Evolutionary conservation across 495 filamentous ascomycete genomes (phyloP), one percentile per base, ranked within the genome.

Genomic region (Massariosphaeria phaeospora): DNA sequence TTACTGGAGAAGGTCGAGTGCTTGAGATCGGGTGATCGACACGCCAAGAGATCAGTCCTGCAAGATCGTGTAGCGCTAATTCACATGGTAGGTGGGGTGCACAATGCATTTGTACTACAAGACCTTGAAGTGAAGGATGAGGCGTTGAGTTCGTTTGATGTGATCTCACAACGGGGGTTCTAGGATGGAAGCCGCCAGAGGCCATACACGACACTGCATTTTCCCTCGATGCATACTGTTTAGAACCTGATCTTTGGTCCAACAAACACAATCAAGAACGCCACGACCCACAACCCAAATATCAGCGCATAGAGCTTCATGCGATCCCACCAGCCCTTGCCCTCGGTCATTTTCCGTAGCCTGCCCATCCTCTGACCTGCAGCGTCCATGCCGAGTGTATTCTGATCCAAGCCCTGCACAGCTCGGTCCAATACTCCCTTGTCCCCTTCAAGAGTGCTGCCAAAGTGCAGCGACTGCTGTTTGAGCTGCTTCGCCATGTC

Each of bases 241-340:
- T 63, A 95, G 67, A 95, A 93, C 69, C 90, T 74, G 64, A 95
- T 69, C 76, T 95, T 96, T 10, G 90, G 90, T 62, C 84, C 70
- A 51, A 91, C 76, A 72, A 83, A 88, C 1, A 95, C 88, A 54
- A 96, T 67, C 66, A 88, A 55, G 13, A 95, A 69, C 1, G 87
- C 78, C 33, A 85, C 68, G 13, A 93, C 64, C 81, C 86, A 88
- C 61, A 95, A 57, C 45, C 81, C 88, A 47, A 82, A 84, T 41
- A 96, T 90, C 76, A 84, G 84, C 12, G 74, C 83, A 76, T 94
- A 95, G 44, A 95, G 73, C 76, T 87, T 74, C 74, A 95, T 80
- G 46, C 90, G 66, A 15, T 86, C 90, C 85, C 79, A 90, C 85
- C 84, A 91, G 0, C 90, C 90, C 66, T 83, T 81, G 9, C 89